These are phyloP conservation scores for Grigorovia humatica DNA, from an alignment of 805 yeast species.

Conservation along the genomic window DNA sequence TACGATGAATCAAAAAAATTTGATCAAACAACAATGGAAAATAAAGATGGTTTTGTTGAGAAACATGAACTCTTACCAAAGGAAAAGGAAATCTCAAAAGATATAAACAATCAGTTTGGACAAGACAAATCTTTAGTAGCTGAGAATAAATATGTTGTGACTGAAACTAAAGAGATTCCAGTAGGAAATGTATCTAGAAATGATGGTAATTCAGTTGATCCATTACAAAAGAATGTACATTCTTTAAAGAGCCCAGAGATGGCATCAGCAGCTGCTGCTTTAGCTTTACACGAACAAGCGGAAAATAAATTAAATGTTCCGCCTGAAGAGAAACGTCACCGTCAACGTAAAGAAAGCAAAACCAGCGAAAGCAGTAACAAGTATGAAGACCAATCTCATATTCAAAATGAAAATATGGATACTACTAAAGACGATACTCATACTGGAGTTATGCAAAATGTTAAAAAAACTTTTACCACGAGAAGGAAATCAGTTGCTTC, in stretches of 20 bases:
- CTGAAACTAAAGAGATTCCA: background rate
- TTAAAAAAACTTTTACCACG: conserved; percentile 1
- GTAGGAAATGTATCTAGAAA: background rate
- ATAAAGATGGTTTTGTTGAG: background rate
- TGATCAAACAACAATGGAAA: background rate
- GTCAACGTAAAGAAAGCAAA: background rate
- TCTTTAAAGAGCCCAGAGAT: background rate
- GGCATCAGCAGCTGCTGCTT: background rate
- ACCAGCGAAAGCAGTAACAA: background rate
- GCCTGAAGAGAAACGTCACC: background rate
- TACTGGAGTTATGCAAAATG: background rate
- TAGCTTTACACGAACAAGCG: background rate
- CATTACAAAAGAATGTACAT: background rate
- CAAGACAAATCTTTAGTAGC: background rate
- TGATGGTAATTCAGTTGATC: background rate
- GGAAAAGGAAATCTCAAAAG: background rate
- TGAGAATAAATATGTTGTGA: background rate
- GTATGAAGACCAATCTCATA: background rate
- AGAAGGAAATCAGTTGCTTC: conserved; percentile 4
- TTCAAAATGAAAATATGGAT: background rate
- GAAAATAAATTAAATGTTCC: background rate
- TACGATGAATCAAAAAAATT: background rate
- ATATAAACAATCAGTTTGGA: background rate
- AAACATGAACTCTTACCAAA: background rate
- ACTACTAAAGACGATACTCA: background rate